Evolutionary conservation across 176 grass and related monocot genomes (phyloP), one percentile per base, ranked within the genome.

Genomic region (Juncus inflexus): DNA sequence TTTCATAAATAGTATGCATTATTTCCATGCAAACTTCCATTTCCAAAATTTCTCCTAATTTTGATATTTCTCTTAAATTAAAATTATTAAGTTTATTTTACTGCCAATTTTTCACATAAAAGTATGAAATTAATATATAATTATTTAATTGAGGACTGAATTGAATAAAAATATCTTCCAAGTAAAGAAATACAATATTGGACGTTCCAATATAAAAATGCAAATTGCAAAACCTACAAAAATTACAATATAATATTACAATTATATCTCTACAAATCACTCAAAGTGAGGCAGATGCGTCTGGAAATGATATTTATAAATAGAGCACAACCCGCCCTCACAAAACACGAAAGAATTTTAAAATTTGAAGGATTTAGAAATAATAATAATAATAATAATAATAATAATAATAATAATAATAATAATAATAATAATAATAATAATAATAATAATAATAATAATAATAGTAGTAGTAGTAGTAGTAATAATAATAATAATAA

Each of bases 1-100:
- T 73, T 74, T 88, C 92, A 68, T 88, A 91, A 57, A 96, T 79
- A 74, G 91, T 15, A 90, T 96, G 87, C 79, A 96, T 74, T 61
- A 91, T 81, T 37, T 96, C 92, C 79, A 89, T 91, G 79, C 92
- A 91, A 50, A 85, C 82, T 64, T 86, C 79, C 65, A 91, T 59
- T 50, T 77, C 75, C 40, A 96, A 42, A 56, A 66, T 77, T 39
- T 88, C 87, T 54, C 87, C 92, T 43, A 91, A 13, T 64, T 86
- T 96, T 58, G 87, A 96, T 70, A 96, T 71, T 79, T 81, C 79
- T 50, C 84, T 96, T 73, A 13, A 61, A 12, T 12, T 64, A 38
- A 9, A 12, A 85, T 67, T 13, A 12, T 45, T 79, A 76, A 35
- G 1, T 55, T 12, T 52, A 52, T 1, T 19, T 67, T 28, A 63